Evolutionary conservation across 352 stramenopile genomes (phyloP).

Genomic region (Phytophthora litchii): DNA sequence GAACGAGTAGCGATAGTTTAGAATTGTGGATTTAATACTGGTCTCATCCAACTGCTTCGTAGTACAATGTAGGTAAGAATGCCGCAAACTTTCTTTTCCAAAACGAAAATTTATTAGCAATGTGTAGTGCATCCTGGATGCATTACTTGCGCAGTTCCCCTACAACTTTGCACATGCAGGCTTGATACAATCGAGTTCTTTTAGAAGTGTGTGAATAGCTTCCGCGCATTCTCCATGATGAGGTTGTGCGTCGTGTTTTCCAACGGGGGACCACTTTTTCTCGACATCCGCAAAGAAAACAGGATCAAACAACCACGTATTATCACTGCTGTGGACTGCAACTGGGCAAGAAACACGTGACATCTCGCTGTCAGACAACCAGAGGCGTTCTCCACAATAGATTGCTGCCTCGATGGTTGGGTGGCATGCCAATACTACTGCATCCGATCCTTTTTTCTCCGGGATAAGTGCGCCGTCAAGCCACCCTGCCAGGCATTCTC

Average conservation of each 20-base stretch:
- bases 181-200: slow-evolving; percentile 8
- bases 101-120: no score
- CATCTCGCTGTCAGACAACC: slow-evolving; percentile 18
- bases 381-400: slow-evolving; percentile 24
- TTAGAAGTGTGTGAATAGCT: slow-evolving; percentile 4
- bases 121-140: no score
- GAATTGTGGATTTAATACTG: no score
- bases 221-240: slow-evolving; percentile 13
- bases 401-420: slow-evolving; percentile 27
- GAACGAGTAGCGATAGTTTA: no score
- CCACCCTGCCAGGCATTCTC: slow-evolving; percentile 17
- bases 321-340: slow-evolving; percentile 28
- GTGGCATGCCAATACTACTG: slow-evolving; percentile 25
- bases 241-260: slow-evolving; percentile 18
- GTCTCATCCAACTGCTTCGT: no score
- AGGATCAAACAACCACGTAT: slow-evolving; percentile 19
- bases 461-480: slow-evolving; percentile 39
- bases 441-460: slow-evolving; percentile 6
- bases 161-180: background rate
- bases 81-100: no score
- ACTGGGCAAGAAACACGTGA: slow-evolving; percentile 41
- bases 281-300: slow-evolving; percentile 8
- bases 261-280: slow-evolving; percentile 8
- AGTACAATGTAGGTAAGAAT: no score
- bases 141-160: no score